Evolutionary conservation across 2,329 filamentous ascomycete genomes (phyloP), one percentile per base, ranked within the genome.

Genomic region (Fusarium haematococcum): DNA sequence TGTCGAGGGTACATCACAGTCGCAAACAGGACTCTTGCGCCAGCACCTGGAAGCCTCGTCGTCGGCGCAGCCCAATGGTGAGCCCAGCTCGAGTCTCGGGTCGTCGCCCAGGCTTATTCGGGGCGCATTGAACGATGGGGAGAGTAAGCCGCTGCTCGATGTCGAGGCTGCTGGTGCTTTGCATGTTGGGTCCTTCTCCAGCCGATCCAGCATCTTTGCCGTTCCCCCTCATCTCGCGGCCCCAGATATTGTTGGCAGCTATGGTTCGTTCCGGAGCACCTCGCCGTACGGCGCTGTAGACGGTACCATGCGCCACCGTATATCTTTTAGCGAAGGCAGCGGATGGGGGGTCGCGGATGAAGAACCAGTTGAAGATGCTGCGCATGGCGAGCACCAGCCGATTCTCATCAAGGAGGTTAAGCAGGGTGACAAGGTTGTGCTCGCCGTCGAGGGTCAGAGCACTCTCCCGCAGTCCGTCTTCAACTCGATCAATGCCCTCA

Each of bases 401-500:
- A 88, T 98, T 65, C 85, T 98, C n/a, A 92, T 98, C 63, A 96
- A 95, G 84, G 93, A 95, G 82, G 89, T 98, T 14, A 94, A 97
- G 80, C 94, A 97, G 77, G 95, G 97, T 75, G 95, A 97, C 48
- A 95, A 93, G 79, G 90, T 96, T 57, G 91, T 98, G 65, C 90
- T 96, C 76, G 90, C 96, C 3, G 92, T 98, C 3, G 93, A 97
- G 71, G 96, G 96, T 43, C 95, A 97, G 84, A 97, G 95, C n/a
- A 99, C 96, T 1, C 87, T 98, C 18, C 95, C 95, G 0, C 96
- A 98, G 85, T 98, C 96, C 8, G 90, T 98, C 71, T 97, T 98
- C 87, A 99, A 99, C 84, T 97, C 95, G 4, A 96, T 96, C 81
- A 98, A 98, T 73, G 94, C 97, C 60, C 86, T 98, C 68, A 96